Base-by-base conservation (phyloP, 2,329 filamentous ascomycete species). In the Penicillium sp. region DNA sequence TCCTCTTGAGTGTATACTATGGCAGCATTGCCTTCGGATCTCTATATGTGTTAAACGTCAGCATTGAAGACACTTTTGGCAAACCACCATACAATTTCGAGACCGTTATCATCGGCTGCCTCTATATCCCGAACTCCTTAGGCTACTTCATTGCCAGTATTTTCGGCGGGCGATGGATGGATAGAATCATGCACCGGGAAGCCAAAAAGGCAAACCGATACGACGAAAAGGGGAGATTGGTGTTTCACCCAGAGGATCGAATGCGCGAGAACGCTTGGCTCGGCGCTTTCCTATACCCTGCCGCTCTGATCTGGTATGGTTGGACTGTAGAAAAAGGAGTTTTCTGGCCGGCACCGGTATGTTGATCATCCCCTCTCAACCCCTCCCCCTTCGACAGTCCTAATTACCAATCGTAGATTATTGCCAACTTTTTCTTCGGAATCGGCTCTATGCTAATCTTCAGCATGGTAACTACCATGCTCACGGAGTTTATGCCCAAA, bases 191-290 rank as follows among this genome's bases (percentile, higher is more conserved):
- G 90, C 80, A 83, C 29, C 83, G 88, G 20, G 87, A 90, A 71
- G 90, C 90, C 0, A 77, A 76, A n/a, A 86, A 81, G 59, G 89
- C 88, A 0, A 84, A 84, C 12, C 79, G 89, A 23, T 88, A 87
- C 64, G 88, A 90, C 62, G 81, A 81, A 33, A 73, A 83, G 35
- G 89, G 89, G 14, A 82, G 81, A 55, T 77, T 90, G 20, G 75
- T 90, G 9, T 88, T 85, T 66, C 78, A 85, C 2, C 90, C 90
- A 0, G 90, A 94, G 73, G 90, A 95, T 70, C 83, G 90, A 12
- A 89, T 94, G 84, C 81, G 86, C 42, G 88, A 93, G 68, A 94
- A 95, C 68, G 88, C 88, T 2, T 93, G 87, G 87, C 72, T 92
- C 0, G 88, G 87, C 3, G 86, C 86, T 0, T 77, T 85, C 3